Conservation (phyloP, 2,329 filamentous ascomycete genomes). For the Zasmidium cellare region DNA sequence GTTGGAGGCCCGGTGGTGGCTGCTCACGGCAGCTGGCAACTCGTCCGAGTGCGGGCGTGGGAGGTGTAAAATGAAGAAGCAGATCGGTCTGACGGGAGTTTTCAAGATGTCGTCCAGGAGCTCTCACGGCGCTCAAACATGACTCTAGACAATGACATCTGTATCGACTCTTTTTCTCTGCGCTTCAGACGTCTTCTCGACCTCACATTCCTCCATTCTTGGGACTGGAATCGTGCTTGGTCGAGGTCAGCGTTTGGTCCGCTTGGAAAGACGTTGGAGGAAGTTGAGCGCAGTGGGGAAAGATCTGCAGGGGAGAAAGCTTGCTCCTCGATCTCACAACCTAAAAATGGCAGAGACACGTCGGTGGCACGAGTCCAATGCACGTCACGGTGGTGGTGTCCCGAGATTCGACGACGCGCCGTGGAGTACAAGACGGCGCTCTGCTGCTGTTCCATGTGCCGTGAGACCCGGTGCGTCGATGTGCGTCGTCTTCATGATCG, state of each 20-base stretch:
- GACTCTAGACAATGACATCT: too few relatives aligned
- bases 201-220: neutral
- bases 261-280: neutral
- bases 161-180: too few relatives aligned
- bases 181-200: neutral
- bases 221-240: neutral
- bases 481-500: neutral
- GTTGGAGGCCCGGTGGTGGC: neutral
- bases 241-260: neutral
- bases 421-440: neutral
- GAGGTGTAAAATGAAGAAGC: neutral
- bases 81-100: neutral
- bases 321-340: neutral
- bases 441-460: neutral
- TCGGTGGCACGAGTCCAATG: neutral
- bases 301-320: neutral
- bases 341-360: neutral
- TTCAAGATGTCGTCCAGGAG: neutral
- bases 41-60: neutral
- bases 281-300: neutral
- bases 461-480: neutral
- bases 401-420: neutral
- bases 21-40: neutral
- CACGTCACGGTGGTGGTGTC: neutral
- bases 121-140: neutral